phyloP scores from a whole-genome alignment of 2,329 filamentous ascomycete genomes.

The Aspergillus tubingensis region DNA sequence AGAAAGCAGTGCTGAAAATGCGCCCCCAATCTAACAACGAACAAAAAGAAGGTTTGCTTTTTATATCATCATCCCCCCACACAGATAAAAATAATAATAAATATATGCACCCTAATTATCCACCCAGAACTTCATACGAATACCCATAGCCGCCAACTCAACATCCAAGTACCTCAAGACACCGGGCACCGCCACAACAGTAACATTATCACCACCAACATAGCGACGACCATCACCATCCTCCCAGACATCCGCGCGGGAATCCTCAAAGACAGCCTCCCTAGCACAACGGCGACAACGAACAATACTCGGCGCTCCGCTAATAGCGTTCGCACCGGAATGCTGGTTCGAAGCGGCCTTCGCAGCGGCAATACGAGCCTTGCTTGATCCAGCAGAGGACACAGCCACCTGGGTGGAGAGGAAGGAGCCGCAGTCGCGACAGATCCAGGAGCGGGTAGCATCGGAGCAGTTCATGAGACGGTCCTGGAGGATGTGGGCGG shows the following conservation, averaged over 20 bases:
- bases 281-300: slow-evolving; percentile 79
- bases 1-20: neutral
- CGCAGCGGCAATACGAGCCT: slow-evolving; percentile 32
- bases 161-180: slow-evolving; percentile 93
- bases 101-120: slow-evolving; percentile 38
- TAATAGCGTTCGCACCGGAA: slow-evolving; percentile 57
- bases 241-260: slow-evolving; percentile 79
- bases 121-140: slow-evolving; percentile 90
- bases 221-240: slow-evolving; percentile 83
- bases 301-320: slow-evolving; percentile 63
- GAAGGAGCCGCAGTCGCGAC: slow-evolving; percentile 86
- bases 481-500: slow-evolving; percentile 91
- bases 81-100: neutral
- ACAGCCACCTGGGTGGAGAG: slow-evolving; percentile 70
- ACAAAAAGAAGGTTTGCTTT: slow-evolving; percentile 13
- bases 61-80: neutral
- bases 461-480: slow-evolving; percentile 96
- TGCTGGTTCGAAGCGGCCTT: slow-evolving; percentile 35
- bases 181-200: slow-evolving; percentile 86
- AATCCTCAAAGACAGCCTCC: slow-evolving; percentile 60
- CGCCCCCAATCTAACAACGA: slow-evolving; percentile 7
- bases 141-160: slow-evolving; percentile 93
- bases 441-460: slow-evolving; percentile 86
- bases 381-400: slow-evolving; percentile 30
- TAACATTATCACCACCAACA: slow-evolving; percentile 87